Conservation (phyloP, 108 stramenopile genomes). For the Skeletonema potamos region DNA sequence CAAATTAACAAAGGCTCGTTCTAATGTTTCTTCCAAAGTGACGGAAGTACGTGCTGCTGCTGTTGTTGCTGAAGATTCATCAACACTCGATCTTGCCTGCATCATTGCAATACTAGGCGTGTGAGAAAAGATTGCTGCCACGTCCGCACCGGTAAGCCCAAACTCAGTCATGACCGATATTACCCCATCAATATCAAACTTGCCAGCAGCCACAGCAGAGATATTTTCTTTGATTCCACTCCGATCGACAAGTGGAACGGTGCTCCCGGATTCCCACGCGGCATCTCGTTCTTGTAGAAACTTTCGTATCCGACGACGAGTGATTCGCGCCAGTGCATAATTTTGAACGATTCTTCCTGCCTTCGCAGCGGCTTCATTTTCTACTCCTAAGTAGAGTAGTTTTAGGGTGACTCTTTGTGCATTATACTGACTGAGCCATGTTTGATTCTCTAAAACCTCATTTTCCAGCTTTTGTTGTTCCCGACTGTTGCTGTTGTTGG, state of each 20-base stretch:
- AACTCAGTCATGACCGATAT: constrained; percentile 53
- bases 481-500: background rate
- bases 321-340: constrained; percentile 53
- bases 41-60: constrained; percentile 26
- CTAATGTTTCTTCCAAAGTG: constrained; percentile 57
- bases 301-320: constrained; percentile 58
- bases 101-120: constrained; percentile 73
- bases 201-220: constrained; percentile 11
- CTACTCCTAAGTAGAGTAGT: constrained; percentile 50
- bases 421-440: constrained; percentile 66
- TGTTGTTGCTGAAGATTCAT: background rate
- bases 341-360: constrained; percentile 65
- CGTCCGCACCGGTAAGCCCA: constrained; percentile 66
- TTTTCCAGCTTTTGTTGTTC: background rate
- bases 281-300: constrained; percentile 70
- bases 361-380: constrained; percentile 33
- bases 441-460: constrained; percentile 4
- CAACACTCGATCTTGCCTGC: constrained; percentile 38
- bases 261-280: constrained; percentile 41
- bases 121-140: constrained; percentile 65
- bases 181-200: constrained; percentile 53
- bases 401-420: constrained; percentile 51
- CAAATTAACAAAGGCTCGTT: constrained; percentile 48
- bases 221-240: constrained; percentile 15
- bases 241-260: constrained; percentile 13